Percentiles rank a stretch among this genome's conserved stretches.
Conservation (phyloP, 768 basidiomycete genomes). For the Pleurotus platypus region DNA sequence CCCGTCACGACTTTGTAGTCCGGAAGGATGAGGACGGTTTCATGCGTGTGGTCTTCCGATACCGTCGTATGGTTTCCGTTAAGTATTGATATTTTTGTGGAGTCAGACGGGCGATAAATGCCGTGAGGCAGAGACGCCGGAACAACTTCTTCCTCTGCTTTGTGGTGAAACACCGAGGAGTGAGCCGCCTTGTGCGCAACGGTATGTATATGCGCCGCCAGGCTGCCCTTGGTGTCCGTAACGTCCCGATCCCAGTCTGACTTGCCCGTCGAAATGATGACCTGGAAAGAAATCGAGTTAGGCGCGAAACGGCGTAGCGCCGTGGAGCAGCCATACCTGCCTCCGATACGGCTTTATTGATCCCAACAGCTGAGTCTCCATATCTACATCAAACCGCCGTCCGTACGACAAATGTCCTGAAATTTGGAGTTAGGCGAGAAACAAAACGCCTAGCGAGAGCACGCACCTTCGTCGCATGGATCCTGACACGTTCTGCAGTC, state of each 20-base stretch:
- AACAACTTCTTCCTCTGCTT: conserved; percentile 17
- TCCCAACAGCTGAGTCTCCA: conserved; percentile 80
- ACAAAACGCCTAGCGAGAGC: conserved; percentile 6
- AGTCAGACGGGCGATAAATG: conserved; percentile 54
- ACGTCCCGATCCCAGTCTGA: conserved; percentile 86
- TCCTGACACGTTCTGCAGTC: conserved; percentile 74
- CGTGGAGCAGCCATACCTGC: conserved; percentile 45
- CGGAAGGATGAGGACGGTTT: conserved; percentile 87
- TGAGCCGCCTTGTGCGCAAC: conserved; percentile 24
- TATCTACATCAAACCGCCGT: conserved; percentile 71
- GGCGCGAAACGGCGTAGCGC: conserved; percentile 4
- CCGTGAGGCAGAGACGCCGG: conserved; percentile 37
- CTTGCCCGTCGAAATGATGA: conserved; percentile 88
- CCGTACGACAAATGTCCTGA: conserved; percentile 76
- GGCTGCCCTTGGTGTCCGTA: conserved; percentile 62
- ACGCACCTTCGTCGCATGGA: conserved; percentile 68
- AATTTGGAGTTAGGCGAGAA: conserved; percentile 25
- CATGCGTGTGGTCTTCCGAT: conserved; percentile 56
- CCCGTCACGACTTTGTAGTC: conserved; percentile 85
- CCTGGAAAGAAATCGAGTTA: conserved; percentile 31
- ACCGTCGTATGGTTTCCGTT: conserved; percentile 82
- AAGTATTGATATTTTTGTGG: conserved; percentile 62
- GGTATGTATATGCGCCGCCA: conserved; percentile 58
- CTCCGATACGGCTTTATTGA: conserved; percentile 80
- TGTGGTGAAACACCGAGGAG: conserved; percentile 14